These are phyloP conservation scores for Pseudovirgaria hyperparasitica DNA, from an alignment of 2,329 filamentous ascomycete genomes.

Conservation along the genomic window DNA sequence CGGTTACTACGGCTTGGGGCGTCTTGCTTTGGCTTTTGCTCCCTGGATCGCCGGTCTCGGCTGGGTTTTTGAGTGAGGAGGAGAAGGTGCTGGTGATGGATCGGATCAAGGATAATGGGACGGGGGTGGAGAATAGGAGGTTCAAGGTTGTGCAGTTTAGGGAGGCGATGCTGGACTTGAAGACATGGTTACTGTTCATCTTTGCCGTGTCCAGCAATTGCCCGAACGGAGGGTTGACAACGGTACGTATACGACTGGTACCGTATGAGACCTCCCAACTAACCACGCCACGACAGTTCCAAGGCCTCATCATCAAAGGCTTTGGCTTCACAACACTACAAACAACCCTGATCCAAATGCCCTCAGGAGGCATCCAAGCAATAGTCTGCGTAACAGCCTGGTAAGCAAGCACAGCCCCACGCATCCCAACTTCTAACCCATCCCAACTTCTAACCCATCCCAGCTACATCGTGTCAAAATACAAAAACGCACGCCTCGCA, in stretches of 20 bases:
- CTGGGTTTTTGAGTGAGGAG: constrained; percentile 17
- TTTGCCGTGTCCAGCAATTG: no score
- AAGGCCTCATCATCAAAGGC: constrained; percentile 24
- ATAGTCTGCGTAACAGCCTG: no score
- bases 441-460: no score
- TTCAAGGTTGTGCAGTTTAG: constrained; percentile 23
- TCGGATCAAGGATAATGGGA: constrained; percentile 23
- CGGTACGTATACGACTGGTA: no score
- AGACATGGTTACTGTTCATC: constrained; percentile 28
- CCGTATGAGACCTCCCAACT: no score
- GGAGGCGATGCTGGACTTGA: constrained; percentile 22
- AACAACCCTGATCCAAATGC: constrained; percentile 20
- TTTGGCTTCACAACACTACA: constrained; percentile 29
- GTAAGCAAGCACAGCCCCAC: no score
- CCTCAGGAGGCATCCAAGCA: no score
- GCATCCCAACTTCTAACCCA: no score
- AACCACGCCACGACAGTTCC: no score
- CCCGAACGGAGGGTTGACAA: no score
- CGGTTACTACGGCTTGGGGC: constrained; percentile 21
- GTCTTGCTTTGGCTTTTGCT: constrained; percentile 25
- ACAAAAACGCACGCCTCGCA: no score
- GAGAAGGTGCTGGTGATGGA: constrained; percentile 20
- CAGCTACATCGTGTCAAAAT: no score
- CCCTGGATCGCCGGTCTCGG: constrained; percentile 21
- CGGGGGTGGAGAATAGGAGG: constrained; percentile 20